These are phyloP conservation scores for Paxillus involutus DNA, from an alignment of 768 basidiomycete genomes.

Conservation along the genomic window DNA sequence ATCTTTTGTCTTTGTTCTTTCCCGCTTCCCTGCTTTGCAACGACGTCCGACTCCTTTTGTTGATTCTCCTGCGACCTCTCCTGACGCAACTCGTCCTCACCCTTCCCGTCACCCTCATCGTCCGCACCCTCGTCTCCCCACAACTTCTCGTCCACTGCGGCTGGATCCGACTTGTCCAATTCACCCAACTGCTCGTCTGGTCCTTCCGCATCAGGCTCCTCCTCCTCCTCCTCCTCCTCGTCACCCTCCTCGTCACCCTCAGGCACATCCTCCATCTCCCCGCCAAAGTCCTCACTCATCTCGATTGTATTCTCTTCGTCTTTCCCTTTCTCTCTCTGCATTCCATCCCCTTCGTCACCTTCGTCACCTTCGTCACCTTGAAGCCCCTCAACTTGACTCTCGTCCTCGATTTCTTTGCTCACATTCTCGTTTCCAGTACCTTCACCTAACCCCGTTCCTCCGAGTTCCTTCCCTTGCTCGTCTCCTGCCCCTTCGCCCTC, in stretches of 20 bases:
- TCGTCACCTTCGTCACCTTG: conserved; percentile 59
- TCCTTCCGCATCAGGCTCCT: conserved; percentile 50
- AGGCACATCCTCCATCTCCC: conserved; percentile 79
- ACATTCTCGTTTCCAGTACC: conserved; percentile 86
- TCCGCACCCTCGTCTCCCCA: conserved; percentile 86
- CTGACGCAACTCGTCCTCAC: conserved; percentile 57
- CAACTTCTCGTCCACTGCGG: conserved; percentile 91
- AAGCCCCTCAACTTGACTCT: conserved; percentile 94
- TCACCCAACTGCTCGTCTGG: conserved; percentile 84
- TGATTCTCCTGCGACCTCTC: conserved; percentile 53
- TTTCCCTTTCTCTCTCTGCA: conserved; percentile 38
- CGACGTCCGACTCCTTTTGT: conserved; percentile 61
- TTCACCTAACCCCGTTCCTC: conserved; percentile 86
- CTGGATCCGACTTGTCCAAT: conserved; percentile 79
- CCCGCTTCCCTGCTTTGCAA: conserved; percentile 69
- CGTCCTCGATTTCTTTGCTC: conserved; percentile 93
- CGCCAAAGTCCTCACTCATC: conserved; percentile 89
- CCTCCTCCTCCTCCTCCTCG: conserved; percentile 47
- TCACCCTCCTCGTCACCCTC: conserved; percentile 52
- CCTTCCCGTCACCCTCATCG: conserved; percentile 45
- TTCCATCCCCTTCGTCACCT: conserved; percentile 31
- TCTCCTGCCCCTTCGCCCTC: conserved; percentile 47
- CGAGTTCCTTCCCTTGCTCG: conserved; percentile 44
- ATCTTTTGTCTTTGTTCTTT: conserved; percentile 32
- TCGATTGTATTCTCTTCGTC: conserved; percentile 81